These are phyloP conservation scores for Phoenix dactylifera DNA, from an alignment of 176 grass and related monocot genomes.

Conservation along the genomic window DNA sequence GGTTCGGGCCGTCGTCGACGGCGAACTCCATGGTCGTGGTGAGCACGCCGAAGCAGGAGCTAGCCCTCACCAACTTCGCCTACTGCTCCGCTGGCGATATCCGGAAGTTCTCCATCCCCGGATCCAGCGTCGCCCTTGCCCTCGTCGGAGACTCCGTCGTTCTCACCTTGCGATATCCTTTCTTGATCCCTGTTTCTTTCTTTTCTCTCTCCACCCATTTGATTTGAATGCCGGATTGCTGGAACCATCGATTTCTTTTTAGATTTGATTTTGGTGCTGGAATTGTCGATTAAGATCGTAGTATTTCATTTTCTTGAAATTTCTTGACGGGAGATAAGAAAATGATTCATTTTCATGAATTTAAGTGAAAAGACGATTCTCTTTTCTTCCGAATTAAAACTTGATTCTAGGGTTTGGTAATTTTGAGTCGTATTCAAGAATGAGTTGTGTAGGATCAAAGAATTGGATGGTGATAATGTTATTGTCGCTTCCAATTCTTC, in stretches of 20 bases:
- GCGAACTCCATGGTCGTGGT: slow-evolving; percentile 25
- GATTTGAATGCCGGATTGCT: too few species aligned
- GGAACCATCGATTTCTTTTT: too few species aligned
- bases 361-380: too few species aligned
- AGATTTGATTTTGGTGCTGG: not conserved
- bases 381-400: too few species aligned
- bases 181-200: slow-evolving; percentile 1
- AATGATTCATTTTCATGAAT: too few species aligned
- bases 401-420: too few species aligned
- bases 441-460: too few species aligned
- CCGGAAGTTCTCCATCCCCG: slow-evolving; percentile 40
- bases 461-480: too few species aligned
- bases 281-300: not conserved
- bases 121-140: slow-evolving; percentile 36
- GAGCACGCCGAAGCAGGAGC: slow-evolving; percentile 85
- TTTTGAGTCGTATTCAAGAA: too few species aligned
- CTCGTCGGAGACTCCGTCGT: slow-evolving; percentile 66
- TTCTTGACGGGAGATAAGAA: not conserved
- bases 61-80: slow-evolving; percentile 81
- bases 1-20: slow-evolving; percentile 1
- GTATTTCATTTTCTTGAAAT: not conserved
- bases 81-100: slow-evolving; percentile 59
- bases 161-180: slow-evolving; percentile 95
- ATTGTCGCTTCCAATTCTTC: too few species aligned
- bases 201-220: not conserved